These are phyloP conservation scores for Starmerella stellata DNA, from an alignment of 805 yeast genomes.

Conservation along the genomic window DNA sequence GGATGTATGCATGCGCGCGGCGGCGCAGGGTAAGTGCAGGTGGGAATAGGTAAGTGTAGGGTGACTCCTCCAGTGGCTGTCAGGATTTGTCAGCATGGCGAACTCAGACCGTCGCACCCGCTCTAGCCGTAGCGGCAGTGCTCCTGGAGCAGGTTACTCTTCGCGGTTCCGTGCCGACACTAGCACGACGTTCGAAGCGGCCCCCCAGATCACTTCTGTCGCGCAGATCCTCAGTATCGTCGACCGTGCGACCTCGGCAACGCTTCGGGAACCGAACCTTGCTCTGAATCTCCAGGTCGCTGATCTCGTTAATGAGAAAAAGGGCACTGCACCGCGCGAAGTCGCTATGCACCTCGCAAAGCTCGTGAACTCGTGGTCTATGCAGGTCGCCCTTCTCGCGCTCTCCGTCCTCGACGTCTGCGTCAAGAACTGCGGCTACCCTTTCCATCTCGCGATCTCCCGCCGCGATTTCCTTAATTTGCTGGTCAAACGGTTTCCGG, in stretches of 20 bases:
- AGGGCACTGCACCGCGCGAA: conserved; percentile 78
- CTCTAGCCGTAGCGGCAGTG: neutral
- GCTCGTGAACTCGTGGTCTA: conserved; percentile 61
- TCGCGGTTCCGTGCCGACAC: conserved; percentile 18
- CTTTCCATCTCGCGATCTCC: conserved; percentile 85
- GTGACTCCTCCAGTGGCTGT: too few relatives aligned
- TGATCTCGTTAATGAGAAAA: conserved; percentile 80
- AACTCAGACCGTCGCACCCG: neutral
- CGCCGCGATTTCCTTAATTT: conserved; percentile 89
- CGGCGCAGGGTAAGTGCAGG: too few relatives aligned
- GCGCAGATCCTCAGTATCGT: conserved; percentile 9
- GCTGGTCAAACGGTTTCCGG: conserved; percentile 83
- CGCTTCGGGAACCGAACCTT: conserved; percentile 69
- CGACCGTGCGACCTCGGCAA: conserved; percentile 75
- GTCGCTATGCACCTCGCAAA: conserved; percentile 77
- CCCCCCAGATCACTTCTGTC: conserved; percentile 8
- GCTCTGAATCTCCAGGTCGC: conserved; percentile 82
- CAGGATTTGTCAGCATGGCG: too few relatives aligned
- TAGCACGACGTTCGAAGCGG: conserved; percentile 5
- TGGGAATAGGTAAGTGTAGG: too few relatives aligned
- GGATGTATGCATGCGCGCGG: too few relatives aligned
- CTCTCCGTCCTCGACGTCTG: conserved; percentile 59
- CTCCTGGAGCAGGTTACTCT: conserved; percentile 8
- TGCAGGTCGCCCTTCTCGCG: conserved; percentile 72
- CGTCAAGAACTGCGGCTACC: conserved; percentile 96